Evolutionary conservation across 2,329 filamentous ascomycete species (phyloP).

Genomic region (Aspergillus quadrilineatus): DNA sequence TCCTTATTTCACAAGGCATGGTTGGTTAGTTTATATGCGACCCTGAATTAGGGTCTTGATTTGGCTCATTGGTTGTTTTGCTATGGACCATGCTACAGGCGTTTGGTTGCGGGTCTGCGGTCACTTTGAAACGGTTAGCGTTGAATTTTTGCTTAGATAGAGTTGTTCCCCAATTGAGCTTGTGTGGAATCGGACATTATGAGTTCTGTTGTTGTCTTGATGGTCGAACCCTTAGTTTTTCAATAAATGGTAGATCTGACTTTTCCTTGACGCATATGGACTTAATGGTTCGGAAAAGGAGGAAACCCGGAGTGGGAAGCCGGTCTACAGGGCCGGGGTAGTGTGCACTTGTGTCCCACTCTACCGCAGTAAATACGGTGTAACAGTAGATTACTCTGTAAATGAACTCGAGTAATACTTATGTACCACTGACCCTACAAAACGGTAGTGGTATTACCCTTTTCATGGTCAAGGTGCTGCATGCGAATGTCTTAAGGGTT

Average conservation of each 20-base stretch:
- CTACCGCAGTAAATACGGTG: too few relatives aligned
- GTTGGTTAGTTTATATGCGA: neutral
- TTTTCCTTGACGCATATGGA: neutral
- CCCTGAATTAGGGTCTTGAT: neutral
- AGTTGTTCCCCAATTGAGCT: neutral
- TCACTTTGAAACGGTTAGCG: neutral
- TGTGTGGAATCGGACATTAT: neutral
- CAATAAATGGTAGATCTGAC: neutral
- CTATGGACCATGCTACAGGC: neutral
- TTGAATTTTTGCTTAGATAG: constrained; percentile 7
- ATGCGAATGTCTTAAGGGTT: too few relatives aligned
- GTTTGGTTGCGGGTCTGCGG: neutral
- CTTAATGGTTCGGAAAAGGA: too few relatives aligned
- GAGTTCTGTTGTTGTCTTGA: neutral
- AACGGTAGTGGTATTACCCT: too few relatives aligned
- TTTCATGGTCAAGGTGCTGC: too few relatives aligned
- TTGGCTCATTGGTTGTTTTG: neutral
- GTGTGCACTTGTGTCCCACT: too few relatives aligned
- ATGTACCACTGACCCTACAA: too few relatives aligned
- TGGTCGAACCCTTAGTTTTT: neutral
- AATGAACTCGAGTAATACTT: too few relatives aligned
- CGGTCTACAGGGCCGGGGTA: too few relatives aligned
- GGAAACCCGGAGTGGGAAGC: too few relatives aligned
- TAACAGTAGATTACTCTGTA: too few relatives aligned
- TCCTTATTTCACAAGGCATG: neutral